Evolutionary conservation across 345 rosid species (phyloP).

Genomic region (Cardamine occulta): DNA sequence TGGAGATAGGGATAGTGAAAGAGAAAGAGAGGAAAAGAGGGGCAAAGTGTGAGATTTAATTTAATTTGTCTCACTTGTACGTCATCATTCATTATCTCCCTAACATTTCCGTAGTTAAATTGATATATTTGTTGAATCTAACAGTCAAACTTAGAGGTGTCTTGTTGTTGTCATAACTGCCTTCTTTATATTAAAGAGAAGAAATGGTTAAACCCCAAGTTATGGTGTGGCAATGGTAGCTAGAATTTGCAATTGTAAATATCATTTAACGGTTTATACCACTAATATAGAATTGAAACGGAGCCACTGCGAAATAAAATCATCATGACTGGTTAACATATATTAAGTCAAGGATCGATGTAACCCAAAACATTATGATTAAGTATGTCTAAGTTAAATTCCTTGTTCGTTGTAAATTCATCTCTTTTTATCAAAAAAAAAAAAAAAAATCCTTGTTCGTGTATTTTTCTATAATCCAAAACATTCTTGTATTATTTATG

Average conservation of each 20-base stretch:
- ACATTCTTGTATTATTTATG: too few relatives aligned
- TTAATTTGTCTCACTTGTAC: slow-evolving; percentile 36
- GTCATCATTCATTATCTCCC: slow-evolving; percentile 13
- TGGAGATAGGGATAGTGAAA: not conserved
- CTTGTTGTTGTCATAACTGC: not conserved
- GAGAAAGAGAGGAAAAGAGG: not conserved
- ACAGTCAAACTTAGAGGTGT: not conserved
- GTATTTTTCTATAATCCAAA: too few relatives aligned
- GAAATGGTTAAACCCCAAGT: not conserved
- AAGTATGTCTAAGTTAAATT: too few relatives aligned
- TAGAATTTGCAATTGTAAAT: not conserved
- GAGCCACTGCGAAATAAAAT: too few relatives aligned
- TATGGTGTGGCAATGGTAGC: not conserved
- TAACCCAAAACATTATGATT: not conserved
- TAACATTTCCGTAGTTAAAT: not conserved
- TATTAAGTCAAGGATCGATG: not conserved
- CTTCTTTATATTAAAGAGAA: not conserved
- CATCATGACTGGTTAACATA: not conserved
- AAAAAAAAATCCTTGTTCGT: too few relatives aligned
- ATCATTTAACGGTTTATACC: not conserved
- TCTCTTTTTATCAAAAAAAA: too few relatives aligned
- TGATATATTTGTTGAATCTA: not conserved
- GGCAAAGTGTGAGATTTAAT: not conserved
- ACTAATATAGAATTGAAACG: not conserved
- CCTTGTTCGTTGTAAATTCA: too few relatives aligned